Base-by-base conservation (phyloP, 176 grass and related monocot genomes). In the Tillandsia fasciculata region DNA sequence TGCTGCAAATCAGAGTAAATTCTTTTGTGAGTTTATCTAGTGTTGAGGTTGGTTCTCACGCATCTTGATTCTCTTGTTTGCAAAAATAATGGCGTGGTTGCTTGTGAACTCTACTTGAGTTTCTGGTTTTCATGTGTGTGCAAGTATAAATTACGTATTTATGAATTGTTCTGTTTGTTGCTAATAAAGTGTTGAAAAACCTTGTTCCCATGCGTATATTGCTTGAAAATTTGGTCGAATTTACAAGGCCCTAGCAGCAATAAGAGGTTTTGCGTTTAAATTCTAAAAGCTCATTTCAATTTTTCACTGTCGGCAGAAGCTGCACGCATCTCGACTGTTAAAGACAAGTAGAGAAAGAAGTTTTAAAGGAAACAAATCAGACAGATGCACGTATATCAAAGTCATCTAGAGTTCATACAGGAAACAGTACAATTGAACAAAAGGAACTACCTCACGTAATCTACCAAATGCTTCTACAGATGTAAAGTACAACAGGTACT, bases 1-100 rank as follows among this genome's bases (percentile, higher is more conserved):
- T 92, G 88, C 86, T 49, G 74, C 59, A 51, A 71, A 26, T 29
- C 51, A 1, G 59, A 33, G 20, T n/a, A 29, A 12, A 17, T 3
- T 15, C 29, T 13, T n/a, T n/a, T 26, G 69, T n/a, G 57, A 66
- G 11, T 48, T 24, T 66, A 15, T 5, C 20, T 0, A 3, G 2
- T n/a, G 23, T 22, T 49, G 11, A 20, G 54, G 12, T 72, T 14
- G 54, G 12, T 72, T 14, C 26, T 11, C 20, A 52, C 65, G 26
- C 17, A 58, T 58, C 29, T 33, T 18, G 15, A 2, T 58, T 18
- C 53, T 58, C 10, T 58, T 9, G 29, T 58, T 1, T 58, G 14
- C 18, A 13, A 58, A 8, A 58, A 59, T 59, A 59, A 56, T 29
- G 3, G 29, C 42, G 54, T 2, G 58, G 50, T 18, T 11, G 51